Conservation (phyloP, 176 grass and related monocot genomes). For the Triticum urartu region DNA sequence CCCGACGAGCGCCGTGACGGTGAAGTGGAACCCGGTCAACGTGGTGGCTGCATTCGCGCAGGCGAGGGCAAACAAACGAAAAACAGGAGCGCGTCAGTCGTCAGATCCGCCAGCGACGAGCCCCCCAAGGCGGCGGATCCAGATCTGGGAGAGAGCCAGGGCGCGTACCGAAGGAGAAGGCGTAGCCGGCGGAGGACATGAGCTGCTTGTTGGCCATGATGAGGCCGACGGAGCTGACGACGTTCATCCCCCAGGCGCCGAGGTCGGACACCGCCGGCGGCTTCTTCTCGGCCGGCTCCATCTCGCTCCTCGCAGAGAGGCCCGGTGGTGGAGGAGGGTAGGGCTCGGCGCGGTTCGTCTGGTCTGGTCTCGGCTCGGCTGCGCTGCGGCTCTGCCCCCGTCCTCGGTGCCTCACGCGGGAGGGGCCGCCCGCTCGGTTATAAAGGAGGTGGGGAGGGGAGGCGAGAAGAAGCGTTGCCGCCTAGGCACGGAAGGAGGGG, state of each 20-base stretch:
- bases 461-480: constrained; percentile 24
- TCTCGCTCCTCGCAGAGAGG: neutral
- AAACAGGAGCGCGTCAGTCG: neutral
- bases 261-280: constrained; percentile 69
- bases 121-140: neutral
- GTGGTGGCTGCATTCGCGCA: constrained; percentile 61
- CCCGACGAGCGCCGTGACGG: constrained; percentile 81
- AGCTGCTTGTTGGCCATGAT: constrained; percentile 99
- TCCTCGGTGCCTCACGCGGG: constrained; percentile 45
- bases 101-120: constrained; percentile 33
- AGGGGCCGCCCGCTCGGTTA: constrained; percentile 33
- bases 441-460: constrained; percentile 17
- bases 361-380: neutral
- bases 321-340: constrained; percentile 14
- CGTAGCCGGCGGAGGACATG: constrained; percentile 85
- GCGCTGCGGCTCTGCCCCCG: neutral
- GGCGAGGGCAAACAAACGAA: neutral
- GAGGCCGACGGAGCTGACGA: constrained; percentile 95
- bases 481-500: constrained; percentile 40
- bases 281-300: constrained; percentile 69
- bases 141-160: constrained; percentile 1
- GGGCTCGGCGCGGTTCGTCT: neutral
- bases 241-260: constrained; percentile 95
- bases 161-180: constrained; percentile 77
- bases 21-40: constrained; percentile 93